Evolutionary conservation across 1,284 basidiomycete genomes (phyloP), one percentile per base, ranked within the genome.

Genomic region (Microbotryum silenes-acaulis): DNA sequence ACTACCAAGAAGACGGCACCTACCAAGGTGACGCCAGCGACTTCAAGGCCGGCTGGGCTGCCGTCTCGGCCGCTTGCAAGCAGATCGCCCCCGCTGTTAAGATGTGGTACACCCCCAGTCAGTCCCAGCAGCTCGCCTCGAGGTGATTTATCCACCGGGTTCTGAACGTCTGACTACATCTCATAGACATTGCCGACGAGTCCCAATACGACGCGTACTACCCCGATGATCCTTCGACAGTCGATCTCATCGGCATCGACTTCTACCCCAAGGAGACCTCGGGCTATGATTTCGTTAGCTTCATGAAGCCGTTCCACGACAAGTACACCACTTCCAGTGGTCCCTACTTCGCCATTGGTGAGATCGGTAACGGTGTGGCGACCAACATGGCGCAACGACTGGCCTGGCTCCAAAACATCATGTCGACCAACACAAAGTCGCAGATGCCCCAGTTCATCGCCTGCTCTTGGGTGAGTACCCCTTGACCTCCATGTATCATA

Each of bases 221-320:
- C 61, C 72, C 72, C n/a, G 68, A 71, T 48, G 66, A 72, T 61
- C 66, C 65, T 60, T 71, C 65, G 56, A 74, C 70, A 3, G 72
- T 73, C 61, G 64, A 73, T 59, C 47, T 74, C 14, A 71, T 74
- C 56, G 75, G 75, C n/a, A 69, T 76, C 57, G 74, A 74, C 50
- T 74, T 53, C 52, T 74, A 74, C 57, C 73, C 73, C 6, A 65
- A 72, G 20, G 29, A 66, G 37, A 29, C 50, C 27, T 54, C 59
- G 23, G 45, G 37, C 46, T 61, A 58, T 57, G 62, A 54, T 37
- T 72, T 73, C 55, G 71, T 73, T 29, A 57, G 67, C 53, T 66
- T 65, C 16, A 72, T 76, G 69, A 72, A 76, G 57, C 56, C 64
- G 10, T 75, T 76, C 69, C 75, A 76, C 63, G 75, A 76, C 64